A percentile compares a stretch with the other conserved stretches of the same genome.
Conservation (phyloP, 1,284 basidiomycete genomes). For the Moesziomyces parantarcticus region DNA sequence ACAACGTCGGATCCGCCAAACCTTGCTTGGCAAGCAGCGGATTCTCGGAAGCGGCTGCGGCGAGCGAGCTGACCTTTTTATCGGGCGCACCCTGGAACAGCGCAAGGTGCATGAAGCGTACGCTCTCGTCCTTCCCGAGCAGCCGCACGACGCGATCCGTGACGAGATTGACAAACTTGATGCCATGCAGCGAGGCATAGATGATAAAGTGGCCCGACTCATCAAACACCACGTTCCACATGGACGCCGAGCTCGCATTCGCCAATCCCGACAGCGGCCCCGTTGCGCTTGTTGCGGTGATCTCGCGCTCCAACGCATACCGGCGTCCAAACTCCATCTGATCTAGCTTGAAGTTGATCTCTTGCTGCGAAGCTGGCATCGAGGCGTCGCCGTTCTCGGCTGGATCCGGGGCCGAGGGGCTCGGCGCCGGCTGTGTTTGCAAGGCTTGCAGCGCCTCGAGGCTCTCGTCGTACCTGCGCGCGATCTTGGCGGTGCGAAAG, state of each 20-base stretch:
- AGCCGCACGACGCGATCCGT: constrained; percentile 91
- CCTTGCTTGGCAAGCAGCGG: constrained; percentile 80
- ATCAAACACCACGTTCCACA: constrained; percentile 84
- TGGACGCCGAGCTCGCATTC: constrained; percentile 49
- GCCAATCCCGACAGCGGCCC: constrained; percentile 69
- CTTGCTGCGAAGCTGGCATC: background rate
- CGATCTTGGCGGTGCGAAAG: constrained; percentile 88
- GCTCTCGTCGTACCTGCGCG: constrained; percentile 93
- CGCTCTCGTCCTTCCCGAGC: constrained; percentile 92
- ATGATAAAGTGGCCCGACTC: constrained; percentile 93
- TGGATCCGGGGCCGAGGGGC: constrained; percentile 4
- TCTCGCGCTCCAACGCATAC: constrained; percentile 88
- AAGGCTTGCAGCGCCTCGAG: constrained; percentile 82
- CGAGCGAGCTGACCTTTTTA: constrained; percentile 80
- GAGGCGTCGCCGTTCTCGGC: background rate
- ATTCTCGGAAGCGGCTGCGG: constrained; percentile 94
- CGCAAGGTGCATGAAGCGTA: constrained; percentile 87
- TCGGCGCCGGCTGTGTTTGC: constrained; percentile 12
- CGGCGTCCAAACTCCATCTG: constrained; percentile 99
- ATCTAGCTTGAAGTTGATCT: constrained; percentile 82
- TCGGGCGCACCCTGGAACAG: constrained; percentile 93
- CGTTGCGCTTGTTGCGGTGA: constrained; percentile 77
- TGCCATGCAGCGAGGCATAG: constrained; percentile 91
- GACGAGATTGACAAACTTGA: constrained; percentile 95
- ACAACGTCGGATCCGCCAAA: constrained; percentile 87